Conservation (phyloP, 768 basidiomycete genomes). For the Chlorophyllum brunneum region DNA sequence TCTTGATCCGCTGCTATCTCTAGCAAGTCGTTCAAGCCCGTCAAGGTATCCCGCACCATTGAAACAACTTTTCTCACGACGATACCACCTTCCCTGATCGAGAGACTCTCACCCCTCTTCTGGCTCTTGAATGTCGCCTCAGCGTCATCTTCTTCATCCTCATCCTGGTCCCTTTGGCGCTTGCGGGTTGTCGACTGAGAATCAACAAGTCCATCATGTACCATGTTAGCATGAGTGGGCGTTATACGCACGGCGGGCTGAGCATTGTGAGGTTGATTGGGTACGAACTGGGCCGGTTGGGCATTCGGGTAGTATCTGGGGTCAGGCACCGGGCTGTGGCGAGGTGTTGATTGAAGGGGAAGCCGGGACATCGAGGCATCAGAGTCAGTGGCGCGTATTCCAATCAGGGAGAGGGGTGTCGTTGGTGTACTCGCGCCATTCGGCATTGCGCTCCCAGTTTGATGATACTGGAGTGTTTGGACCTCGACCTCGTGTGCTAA, state of each 20-base stretch:
- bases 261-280: too few species aligned
- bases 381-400: neutral
- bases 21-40: slow-evolving; percentile 7
- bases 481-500: too few species aligned
- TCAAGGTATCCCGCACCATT: slow-evolving; percentile 10
- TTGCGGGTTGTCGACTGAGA: neutral
- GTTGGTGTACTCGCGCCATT: too few species aligned
- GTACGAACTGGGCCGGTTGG: too few species aligned
- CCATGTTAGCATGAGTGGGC: neutral
- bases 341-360: neutral
- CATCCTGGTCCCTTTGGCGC: slow-evolving; percentile 6
- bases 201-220: too few species aligned
- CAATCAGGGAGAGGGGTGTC: too few species aligned
- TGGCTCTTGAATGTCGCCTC: neutral
- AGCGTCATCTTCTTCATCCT: neutral
- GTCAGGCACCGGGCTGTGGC: neutral
- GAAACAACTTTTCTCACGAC: slow-evolving; percentile 11
- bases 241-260: too few species aligned
- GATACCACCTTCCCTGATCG: slow-evolving; percentile 5
- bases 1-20: slow-evolving; percentile 11
- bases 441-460: too few species aligned
- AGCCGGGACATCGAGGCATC: neutral
- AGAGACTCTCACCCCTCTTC: slow-evolving; percentile 6
- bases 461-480: too few species aligned
- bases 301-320: too few species aligned